Evolutionary conservation across 164 flowering plant genomes (phyloP).

Genomic region (Nelumbo lutea): DNA sequence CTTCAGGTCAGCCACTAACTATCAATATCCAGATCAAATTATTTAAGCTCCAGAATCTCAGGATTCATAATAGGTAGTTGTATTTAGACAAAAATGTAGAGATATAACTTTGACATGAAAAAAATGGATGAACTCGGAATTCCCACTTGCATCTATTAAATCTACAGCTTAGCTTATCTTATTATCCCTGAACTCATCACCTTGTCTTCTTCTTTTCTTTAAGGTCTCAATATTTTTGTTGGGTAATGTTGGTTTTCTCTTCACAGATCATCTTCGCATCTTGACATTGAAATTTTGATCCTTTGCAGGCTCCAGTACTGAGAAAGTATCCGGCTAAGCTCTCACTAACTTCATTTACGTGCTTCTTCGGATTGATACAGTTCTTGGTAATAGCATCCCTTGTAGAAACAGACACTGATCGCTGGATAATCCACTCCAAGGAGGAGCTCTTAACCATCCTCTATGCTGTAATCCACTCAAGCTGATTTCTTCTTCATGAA

Average conservation of each 20-base stretch:
- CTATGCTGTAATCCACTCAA: slow-evolving; percentile 46
- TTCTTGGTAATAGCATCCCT: slow-evolving; percentile 57
- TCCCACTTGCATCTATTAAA: too few relatives aligned
- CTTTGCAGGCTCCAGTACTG: slow-evolving; percentile 63
- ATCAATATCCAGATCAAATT: background rate
- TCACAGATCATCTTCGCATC: background rate
- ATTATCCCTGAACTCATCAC: too few relatives aligned
- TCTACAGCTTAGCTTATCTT: too few relatives aligned
- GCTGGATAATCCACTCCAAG: slow-evolving; percentile 58
- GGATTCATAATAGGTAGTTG: background rate
- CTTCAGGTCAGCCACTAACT: slow-evolving; percentile 46
- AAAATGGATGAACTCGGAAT: too few relatives aligned
- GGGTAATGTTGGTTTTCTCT: too few relatives aligned
- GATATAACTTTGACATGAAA: too few relatives aligned
- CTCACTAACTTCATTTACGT: slow-evolving; percentile 68
- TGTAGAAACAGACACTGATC: slow-evolving; percentile 42
- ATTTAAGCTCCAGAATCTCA: background rate
- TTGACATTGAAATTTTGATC: background rate
- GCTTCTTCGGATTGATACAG: slow-evolving; percentile 74
- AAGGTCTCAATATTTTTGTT: too few relatives aligned
- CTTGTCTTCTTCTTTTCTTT: too few relatives aligned
- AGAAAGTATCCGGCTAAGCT: slow-evolving; percentile 80
- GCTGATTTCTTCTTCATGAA: background rate
- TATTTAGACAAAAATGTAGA: too few relatives aligned
- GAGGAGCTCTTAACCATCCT: slow-evolving; percentile 62